Evolutionary conservation across 352 stramenopile species (phyloP), one percentile per base, ranked within the genome.

Genomic region (Globisporangium middletonii): DNA sequence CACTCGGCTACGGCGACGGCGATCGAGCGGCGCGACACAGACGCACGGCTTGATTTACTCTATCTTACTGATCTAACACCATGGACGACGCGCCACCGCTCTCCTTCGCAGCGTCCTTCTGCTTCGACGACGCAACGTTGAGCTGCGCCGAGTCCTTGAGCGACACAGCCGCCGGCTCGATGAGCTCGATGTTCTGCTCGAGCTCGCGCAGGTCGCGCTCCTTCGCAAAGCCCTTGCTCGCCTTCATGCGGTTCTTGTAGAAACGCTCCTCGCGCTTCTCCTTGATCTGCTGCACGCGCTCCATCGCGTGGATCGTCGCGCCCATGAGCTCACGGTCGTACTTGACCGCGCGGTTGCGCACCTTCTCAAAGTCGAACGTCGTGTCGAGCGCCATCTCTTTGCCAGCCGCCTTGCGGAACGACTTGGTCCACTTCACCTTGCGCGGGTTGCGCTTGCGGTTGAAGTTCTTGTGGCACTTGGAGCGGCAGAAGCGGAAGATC

Each of bases 391-490:
- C 93, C 93, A 99, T 99, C 82, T 99, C 97, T 83, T 99, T 99
- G 60, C 97, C 97, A 8, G 94, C 87, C 15, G 93, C 76, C 75
- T 98, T 98, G 55, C 97, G 88, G 78, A 98, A 99, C 54, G 97
- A 90, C 83, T 99, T 99, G 59, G 97, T 99, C 97, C 97, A 99
- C 75, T 98, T 98, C 16, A 99, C 96, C 82, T 99, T 99, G 55
- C 97, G 91, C 46, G 97, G 97, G 80, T 99, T 99, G 70, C 97
- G 90, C 83, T 99, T 99, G 81, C 97, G 97, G 74, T 99, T 99
- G 68, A 99, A 99, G 75, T 99, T 99, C 65, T 98, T 97, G 88
- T 99, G 96, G 86, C 98, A 99, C 85, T 99, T 99, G 48, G 97
- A 99, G 55, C 98, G 91, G 72, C 98, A 99, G 81, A 99, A 99